These are phyloP conservation scores for Stephania cephalantha DNA, from an alignment of 164 flowering plant species.

Conservation along the genomic window DNA sequence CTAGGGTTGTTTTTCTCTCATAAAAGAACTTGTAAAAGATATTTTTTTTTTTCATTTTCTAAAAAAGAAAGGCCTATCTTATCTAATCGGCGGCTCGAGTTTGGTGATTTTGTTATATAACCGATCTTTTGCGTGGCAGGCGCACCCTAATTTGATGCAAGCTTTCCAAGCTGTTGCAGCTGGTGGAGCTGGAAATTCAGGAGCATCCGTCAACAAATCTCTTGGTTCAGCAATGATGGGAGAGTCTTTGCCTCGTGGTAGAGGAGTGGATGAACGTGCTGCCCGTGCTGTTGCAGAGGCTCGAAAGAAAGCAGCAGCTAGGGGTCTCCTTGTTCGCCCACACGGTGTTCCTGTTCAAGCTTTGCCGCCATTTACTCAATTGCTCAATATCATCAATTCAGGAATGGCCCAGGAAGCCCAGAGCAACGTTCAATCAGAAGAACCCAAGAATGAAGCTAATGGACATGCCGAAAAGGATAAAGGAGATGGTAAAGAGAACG, in stretches of 20 bases:
- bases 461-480: slow-evolving; percentile 22
- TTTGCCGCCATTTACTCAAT: slow-evolving; percentile 57
- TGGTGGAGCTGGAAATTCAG: slow-evolving; percentile 46
- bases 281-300: slow-evolving; percentile 85
- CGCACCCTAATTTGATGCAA: slow-evolving; percentile 69
- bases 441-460: slow-evolving; percentile 26
- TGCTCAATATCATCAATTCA: slow-evolving; percentile 59
- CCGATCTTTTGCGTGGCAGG: slow-evolving; percentile 32
- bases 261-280: slow-evolving; percentile 85
- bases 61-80: too few relatives aligned
- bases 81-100: too few relatives aligned
- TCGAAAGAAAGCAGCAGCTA: slow-evolving; percentile 85
- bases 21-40: too few relatives aligned
- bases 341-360: slow-evolving; percentile 72
- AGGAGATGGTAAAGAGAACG: slow-evolving; percentile 21
- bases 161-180: slow-evolving; percentile 85
- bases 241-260: slow-evolving; percentile 64
- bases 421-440: slow-evolving; percentile 22
- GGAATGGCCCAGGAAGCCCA: slow-evolving; percentile 40
- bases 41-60: too few relatives aligned
- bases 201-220: slow-evolving; percentile 39
- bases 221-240: slow-evolving; percentile 50
- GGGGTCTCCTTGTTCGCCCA: slow-evolving; percentile 60
- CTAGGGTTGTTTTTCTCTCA: too few relatives aligned
- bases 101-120: background rate